Percentiles rank a stretch among this genome's conserved stretches.
Evolutionary conservation across 1,139 yeast genomes (phyloP).

Genomic region (Saccharomyces hybrid): DNA sequence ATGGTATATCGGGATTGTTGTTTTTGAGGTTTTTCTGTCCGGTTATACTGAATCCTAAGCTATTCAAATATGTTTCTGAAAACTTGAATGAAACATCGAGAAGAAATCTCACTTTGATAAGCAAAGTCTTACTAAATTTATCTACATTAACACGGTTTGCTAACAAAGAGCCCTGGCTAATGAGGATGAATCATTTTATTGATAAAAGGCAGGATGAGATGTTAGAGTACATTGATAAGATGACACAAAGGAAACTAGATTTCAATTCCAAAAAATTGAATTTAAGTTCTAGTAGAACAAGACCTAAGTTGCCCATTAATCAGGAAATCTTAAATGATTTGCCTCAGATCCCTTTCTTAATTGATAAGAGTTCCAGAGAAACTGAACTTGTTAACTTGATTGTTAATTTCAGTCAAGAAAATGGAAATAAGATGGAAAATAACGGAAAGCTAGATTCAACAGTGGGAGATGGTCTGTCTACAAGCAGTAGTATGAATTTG

Average conservation of each 20-base stretch:
- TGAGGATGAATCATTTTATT: conserved; percentile 61
- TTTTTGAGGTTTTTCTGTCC: conserved; percentile 88
- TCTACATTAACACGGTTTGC: conserved; percentile 73
- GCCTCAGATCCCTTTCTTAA: conserved; percentile 61
- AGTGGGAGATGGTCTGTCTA: not conserved
- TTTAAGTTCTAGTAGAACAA: conserved; percentile 34
- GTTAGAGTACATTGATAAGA: conserved; percentile 58
- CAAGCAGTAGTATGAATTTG: not conserved
- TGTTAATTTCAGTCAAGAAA: conserved; percentile 24
- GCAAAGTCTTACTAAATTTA: conserved; percentile 71
- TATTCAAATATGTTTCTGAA: conserved; percentile 62
- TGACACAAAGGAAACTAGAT: conserved; percentile 65
- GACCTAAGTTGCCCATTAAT: conserved; percentile 36
- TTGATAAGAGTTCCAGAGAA: conserved; percentile 56
- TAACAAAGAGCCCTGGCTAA: conserved; percentile 76
- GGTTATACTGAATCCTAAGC: conserved; percentile 80
- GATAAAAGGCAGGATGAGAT: conserved; percentile 52
- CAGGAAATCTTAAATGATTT: conserved; percentile 47
- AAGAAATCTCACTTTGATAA: conserved; percentile 69
- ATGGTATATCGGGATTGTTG: conserved; percentile 75
- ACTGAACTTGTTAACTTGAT: conserved; percentile 48
- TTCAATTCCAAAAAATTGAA: conserved; percentile 53
- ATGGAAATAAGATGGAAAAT: conserved; percentile 4
- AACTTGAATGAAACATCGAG: conserved; percentile 69
- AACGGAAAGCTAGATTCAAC: not conserved